Conservation (phyloP, 257 asterid genomes). For the Knoxia roxburghii region DNA sequence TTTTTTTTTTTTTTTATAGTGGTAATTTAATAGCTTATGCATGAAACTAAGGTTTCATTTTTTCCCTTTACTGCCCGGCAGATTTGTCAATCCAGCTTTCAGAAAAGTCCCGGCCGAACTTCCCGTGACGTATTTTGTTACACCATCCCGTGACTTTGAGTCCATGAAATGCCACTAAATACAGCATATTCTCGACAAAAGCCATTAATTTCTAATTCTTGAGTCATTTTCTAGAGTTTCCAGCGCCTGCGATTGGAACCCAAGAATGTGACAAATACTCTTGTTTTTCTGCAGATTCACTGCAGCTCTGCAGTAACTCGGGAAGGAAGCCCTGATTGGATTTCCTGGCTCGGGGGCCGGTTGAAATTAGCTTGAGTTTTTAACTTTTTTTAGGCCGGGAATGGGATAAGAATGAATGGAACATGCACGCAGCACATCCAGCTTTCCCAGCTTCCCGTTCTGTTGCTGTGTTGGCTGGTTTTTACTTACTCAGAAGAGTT, state of each 20-base stretch:
- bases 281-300: no score
- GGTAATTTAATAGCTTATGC: no score
- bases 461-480: background rate
- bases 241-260: no score
- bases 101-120: background rate
- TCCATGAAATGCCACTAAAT: background rate
- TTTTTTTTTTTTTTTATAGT: no score
- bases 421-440: conserved; percentile 6
- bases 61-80: no score
- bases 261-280: no score
- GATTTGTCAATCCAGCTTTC: background rate
- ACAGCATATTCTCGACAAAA: background rate
- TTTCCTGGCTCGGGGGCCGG: no score
- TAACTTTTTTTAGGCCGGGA: background rate
- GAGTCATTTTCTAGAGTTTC: no score
- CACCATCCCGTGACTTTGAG: conserved; percentile 6
- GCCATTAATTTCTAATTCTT: background rate
- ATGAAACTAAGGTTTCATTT: no score
- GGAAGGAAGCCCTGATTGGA: no score
- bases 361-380: no score
- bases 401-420: background rate
- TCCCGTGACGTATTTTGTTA: conserved; percentile 7
- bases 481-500: background rate
- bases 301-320: no score
- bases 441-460: background rate